Base-by-base conservation (phyloP, 2,329 filamentous ascomycete species). In the Keithomyces neogunnii region DNA sequence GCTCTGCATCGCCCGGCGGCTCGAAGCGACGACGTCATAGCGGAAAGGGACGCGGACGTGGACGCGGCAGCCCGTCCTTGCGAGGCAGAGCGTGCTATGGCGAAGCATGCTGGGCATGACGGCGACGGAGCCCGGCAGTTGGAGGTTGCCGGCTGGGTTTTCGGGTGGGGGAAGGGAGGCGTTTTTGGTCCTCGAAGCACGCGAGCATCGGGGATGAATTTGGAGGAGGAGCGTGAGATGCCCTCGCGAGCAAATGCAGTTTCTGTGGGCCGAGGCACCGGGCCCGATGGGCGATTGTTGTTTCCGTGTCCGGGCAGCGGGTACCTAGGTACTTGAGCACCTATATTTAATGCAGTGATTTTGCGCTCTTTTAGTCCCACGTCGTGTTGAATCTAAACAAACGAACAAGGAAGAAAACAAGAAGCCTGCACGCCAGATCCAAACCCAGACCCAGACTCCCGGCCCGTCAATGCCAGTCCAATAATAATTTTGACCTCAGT, bases 1-100 rank as follows among this genome's bases (percentile, higher is more conserved):
- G 32, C 62, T 63, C 53, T 67, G 66, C 50, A 66, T 52, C 52
- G 58, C 57, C 51, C 63, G 62, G 45, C 53, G 51, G 40, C 52
- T 19, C 10, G 11, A 10, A 4, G 38, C 6, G 28, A 42, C 42
- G 53, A 53, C 48, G 51, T 53, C 53, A 49, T 49, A 39, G 44
- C 49, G 50, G 19, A 50, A 36, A 10, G 38, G 26, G 5, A 35
- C 45, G 30, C 45, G 45, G 44, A 51, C 55, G 50, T 49, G 51
- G 52, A 56, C 58, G 53, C 53, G 56, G 45, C 43, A 45, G 49
- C n/a, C 29, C 43, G 51, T 46, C 49, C 55, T 60, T 32, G 58
- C 52, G 48, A 58, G 48, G 51, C 57, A 57, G 51, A 58, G 59
- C 56, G 63, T 57, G 58, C 60, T 56, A 55, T 58, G 58, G 47